Conservation (phyloP, 2,329 filamentous ascomycete species). For the Coniochaeta prunicola region DNA sequence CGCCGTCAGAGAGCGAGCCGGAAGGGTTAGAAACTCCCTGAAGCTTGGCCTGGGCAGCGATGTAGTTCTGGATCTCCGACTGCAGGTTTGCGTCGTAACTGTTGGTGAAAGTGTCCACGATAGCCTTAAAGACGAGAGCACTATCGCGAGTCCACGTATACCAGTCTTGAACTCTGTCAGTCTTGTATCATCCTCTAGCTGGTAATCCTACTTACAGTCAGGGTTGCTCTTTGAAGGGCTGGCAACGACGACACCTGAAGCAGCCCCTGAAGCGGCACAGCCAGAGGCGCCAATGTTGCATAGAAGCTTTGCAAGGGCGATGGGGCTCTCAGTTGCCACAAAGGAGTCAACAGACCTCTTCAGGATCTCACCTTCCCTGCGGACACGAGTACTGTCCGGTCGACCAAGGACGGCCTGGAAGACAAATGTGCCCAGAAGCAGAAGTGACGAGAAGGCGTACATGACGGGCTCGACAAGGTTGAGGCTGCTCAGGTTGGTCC, state of each 20-base stretch:
- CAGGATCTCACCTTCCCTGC: conserved; percentile 26
- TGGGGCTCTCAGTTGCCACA: conserved; percentile 41
- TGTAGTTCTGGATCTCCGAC: conserved; percentile 58
- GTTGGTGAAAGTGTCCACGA: conserved; percentile 58
- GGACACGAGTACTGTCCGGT: conserved; percentile 25
- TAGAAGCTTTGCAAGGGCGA: conserved; percentile 43
- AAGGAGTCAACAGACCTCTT: conserved; percentile 46
- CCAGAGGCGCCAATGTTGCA: conserved; percentile 54
- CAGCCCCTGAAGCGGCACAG: conserved; percentile 38
- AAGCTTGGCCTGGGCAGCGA: conserved; percentile 57
- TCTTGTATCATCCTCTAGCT: not conserved
- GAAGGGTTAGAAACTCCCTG: conserved; percentile 65
- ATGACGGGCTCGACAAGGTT: conserved; percentile 13
- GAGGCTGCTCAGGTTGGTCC: conserved; percentile 1
- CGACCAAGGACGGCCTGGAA: conserved; percentile 43
- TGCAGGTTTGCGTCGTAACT: conserved; percentile 53
- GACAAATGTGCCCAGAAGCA: conserved; percentile 44
- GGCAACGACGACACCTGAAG: conserved; percentile 47
- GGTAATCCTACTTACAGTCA: conserved; percentile 39
- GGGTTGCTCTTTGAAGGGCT: conserved; percentile 46
- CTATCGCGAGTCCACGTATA: conserved; percentile 76
- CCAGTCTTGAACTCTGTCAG: conserved; percentile 45
- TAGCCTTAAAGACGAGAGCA: conserved; percentile 59
- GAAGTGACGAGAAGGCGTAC: conserved; percentile 39
- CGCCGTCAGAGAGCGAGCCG: conserved; percentile 44